These are phyloP conservation scores for Colletotrichum sp. DNA, from an alignment of 2,329 filamentous ascomycete genomes.

Conservation along the genomic window DNA sequence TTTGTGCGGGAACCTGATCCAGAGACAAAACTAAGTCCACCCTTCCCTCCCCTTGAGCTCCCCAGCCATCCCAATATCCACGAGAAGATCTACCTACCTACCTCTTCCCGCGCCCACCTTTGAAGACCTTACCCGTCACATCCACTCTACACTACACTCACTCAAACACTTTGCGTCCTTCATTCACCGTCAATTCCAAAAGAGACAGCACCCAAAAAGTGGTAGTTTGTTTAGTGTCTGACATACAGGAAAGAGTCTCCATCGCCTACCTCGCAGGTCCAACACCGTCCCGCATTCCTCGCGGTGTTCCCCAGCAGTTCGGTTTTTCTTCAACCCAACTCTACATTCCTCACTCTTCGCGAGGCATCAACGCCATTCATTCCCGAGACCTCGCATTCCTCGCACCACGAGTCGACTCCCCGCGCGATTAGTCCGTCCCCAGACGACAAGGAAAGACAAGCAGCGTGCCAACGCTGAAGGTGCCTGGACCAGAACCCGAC, in stretches of 20 bases:
- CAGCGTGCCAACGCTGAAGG: slow-evolving; percentile 22
- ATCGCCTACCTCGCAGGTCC: slow-evolving; percentile 3
- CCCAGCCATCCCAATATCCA: slow-evolving; percentile 22
- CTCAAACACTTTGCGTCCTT: neutral
- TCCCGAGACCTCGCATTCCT: neutral
- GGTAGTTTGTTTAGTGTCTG: slow-evolving; percentile 20
- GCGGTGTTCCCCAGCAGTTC: slow-evolving; percentile 16
- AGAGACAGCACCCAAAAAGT: neutral
- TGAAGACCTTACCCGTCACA: slow-evolving; percentile 3
- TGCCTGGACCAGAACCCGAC: slow-evolving; percentile 19
- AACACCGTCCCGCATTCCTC: slow-evolving; percentile 23
- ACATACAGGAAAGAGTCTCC: neutral
- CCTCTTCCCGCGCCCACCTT: neutral
- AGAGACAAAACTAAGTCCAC: slow-evolving; percentile 26
- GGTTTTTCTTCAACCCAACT: neutral
- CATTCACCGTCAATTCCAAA: slow-evolving; percentile 1
- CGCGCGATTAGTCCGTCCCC: neutral
- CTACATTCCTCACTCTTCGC: neutral
- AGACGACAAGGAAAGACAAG: slow-evolving; percentile 9
- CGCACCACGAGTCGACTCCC: neutral
- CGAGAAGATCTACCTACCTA: neutral
- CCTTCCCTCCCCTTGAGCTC: neutral
- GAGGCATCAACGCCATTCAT: neutral
- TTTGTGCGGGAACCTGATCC: neutral
- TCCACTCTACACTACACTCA: neutral